Base-by-base conservation (phyloP, 805 yeast species). In the Saccharomycopsis sp. region DNA sequence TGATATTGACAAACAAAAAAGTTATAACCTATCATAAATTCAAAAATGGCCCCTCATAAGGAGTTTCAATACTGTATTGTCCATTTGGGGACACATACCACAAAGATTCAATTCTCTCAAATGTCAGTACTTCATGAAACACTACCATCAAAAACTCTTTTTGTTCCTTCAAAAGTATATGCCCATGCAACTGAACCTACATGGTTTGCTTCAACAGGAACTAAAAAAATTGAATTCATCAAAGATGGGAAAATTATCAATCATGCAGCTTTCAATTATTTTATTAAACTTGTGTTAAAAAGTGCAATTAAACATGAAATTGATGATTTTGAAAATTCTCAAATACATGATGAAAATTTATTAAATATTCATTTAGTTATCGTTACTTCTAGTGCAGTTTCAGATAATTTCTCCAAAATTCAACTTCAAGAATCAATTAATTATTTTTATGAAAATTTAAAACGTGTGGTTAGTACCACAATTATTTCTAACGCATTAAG, bases 121-220 rank as follows among this genome's bases (percentile, higher is more conserved):
- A 34, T 37, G 5, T 15, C 37, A 5, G 21, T 38, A 2, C 64
- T 88, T 21, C 66, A 69, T 21, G 94, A 81, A 50, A 66, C 82
- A 1, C 67, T 84, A 46, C 62, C 81, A 6, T 85, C 92, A 2
- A 94, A 96, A 1, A 72, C 76, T 20, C 72, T 71, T 48, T 74
- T 74, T 42, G 65, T 87, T 21, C 94, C 95, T n/a, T 77, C 95
- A 0, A 66, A 66, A 29, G 94, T 89, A 6, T 82, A 73, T 56
- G 66, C 68, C 47, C 54, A 63, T 9, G 52, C 56, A 9, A 54
- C 57, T 21, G 41, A 60, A 53, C 47, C 57, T 48, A 51, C 63
- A 47, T 58, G 53, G 23, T 46, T 46, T 51, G 31, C 36, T 3
- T 40, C 48, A 9, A 14, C 6, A 1, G 60, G 63, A 19, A 45